Conservation (phyloP, 140 eudicot genomes). For the Bidens hawaiensis region DNA sequence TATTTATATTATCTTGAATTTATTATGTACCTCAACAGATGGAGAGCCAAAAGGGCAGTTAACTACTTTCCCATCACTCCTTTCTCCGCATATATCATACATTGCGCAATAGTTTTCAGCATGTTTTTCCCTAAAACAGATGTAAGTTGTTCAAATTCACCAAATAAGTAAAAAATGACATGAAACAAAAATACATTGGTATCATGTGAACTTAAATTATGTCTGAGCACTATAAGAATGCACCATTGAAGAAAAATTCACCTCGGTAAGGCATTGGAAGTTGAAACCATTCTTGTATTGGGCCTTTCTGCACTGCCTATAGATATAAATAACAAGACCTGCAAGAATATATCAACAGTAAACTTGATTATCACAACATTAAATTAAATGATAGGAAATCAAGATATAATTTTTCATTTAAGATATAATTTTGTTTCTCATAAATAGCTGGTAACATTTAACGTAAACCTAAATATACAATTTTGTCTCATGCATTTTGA, state of each 20-base stretch:
- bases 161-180: too few species aligned
- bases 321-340: constrained; percentile 45
- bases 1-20: background rate
- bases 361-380: background rate
- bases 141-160: too few species aligned
- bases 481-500: too few species aligned
- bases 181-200: too few species aligned
- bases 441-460: too few species aligned
- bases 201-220: too few species aligned
- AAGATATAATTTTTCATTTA: too few species aligned
- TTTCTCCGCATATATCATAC: constrained; percentile 90
- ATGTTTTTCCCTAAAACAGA: constrained; percentile 46
- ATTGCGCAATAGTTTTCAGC: constrained; percentile 78
- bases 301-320: constrained; percentile 37
- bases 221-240: too few species aligned
- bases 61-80: constrained; percentile 90
- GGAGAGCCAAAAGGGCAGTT: constrained; percentile 87
- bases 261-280: constrained; percentile 51
- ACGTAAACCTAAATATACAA: too few species aligned
- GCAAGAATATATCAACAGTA: constrained; percentile 18
- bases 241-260: too few species aligned
- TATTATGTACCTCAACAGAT: constrained; percentile 59
- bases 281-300: too few species aligned
- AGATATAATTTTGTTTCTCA: too few species aligned
- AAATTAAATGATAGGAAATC: constrained; percentile 9